A percentile compares a stretch with the other conserved stretches of the same genome.
phyloP scores from a whole-genome alignment of 371 early-diverging fungal species.

The Capillidium heterosporum region DNA sequence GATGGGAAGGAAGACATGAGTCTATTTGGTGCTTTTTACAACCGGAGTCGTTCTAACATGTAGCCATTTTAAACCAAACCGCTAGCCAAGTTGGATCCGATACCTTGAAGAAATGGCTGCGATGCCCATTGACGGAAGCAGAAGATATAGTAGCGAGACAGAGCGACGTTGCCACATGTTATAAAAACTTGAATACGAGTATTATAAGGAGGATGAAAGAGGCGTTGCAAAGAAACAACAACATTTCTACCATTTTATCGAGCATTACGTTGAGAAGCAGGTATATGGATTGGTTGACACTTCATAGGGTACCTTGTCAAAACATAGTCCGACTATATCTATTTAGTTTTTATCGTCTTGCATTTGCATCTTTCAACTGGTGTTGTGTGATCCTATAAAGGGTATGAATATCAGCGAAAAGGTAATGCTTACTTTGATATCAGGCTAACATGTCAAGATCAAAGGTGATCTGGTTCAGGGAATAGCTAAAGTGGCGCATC shows the following conservation, averaged over 20 bases:
- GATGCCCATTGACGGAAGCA: background rate
- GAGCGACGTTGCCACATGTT: background rate
- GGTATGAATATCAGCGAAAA: too few relatives aligned
- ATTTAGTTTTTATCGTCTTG: too few relatives aligned
- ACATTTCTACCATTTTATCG: background rate
- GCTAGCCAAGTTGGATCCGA: background rate
- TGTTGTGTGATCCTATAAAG: too few relatives aligned
- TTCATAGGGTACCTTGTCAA: background rate
- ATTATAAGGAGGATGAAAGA: background rate
- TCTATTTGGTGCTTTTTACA: background rate
- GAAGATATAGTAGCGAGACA: background rate
- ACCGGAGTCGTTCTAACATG: background rate
- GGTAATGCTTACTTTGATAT: too few relatives aligned
- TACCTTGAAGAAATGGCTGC: background rate
- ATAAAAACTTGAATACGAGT: background rate
- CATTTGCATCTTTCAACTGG: too few relatives aligned
- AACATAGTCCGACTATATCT: too few relatives aligned
- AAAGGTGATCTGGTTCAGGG: too few relatives aligned
- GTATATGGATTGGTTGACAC: background rate
- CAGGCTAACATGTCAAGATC: too few relatives aligned
- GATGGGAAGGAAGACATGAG: background rate
- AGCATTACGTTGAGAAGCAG: background rate
- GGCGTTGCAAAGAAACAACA: background rate
- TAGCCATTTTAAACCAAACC: slow-evolving; percentile 4
- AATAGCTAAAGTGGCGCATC: background rate